Conservation (phyloP, 768 basidiomycete species). For the Suillus discolor region DNA sequence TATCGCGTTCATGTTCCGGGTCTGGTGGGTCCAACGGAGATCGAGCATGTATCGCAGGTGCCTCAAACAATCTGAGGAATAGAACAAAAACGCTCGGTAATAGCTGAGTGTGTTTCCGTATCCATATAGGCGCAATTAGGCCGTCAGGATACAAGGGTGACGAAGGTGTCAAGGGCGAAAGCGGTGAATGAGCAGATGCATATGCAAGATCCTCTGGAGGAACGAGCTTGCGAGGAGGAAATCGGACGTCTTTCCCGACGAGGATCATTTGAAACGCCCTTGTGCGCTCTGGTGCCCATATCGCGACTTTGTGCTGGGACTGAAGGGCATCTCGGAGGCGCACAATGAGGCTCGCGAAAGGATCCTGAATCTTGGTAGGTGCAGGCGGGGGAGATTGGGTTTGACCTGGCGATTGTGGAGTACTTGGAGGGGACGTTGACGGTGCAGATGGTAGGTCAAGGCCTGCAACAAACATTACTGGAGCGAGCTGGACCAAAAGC, state of each 20-base stretch:
- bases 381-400: slow-evolving; percentile 27
- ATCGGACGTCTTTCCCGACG: slow-evolving; percentile 81
- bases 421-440: slow-evolving; percentile 16
- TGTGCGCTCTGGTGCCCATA: slow-evolving; percentile 74
- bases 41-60: slow-evolving; percentile 42
- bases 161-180: slow-evolving; percentile 88
- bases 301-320: slow-evolving; percentile 59
- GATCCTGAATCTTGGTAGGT: slow-evolving; percentile 47
- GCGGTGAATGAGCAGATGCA: slow-evolving; percentile 74
- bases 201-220: slow-evolving; percentile 59
- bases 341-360: slow-evolving; percentile 58
- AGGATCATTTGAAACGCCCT: slow-evolving; percentile 82
- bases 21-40: slow-evolving; percentile 60
- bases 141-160: slow-evolving; percentile 96
- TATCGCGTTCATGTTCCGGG: slow-evolving; percentile 55
- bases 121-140: slow-evolving; percentile 96
- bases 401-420: slow-evolving; percentile 17
- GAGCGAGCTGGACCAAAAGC: slow-evolving; percentile 84
- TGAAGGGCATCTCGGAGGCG: slow-evolving; percentile 73
- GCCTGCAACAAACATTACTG: slow-evolving; percentile 95
- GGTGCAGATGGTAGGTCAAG: slow-evolving; percentile 46
- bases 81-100: slow-evolving; percentile 93
- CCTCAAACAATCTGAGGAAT: slow-evolving; percentile 83
- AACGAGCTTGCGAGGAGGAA: slow-evolving; percentile 84
- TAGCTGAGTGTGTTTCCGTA: slow-evolving; percentile 91